Conservation (phyloP, 352 stramenopile species). For the Bremia lactucae region DNA sequence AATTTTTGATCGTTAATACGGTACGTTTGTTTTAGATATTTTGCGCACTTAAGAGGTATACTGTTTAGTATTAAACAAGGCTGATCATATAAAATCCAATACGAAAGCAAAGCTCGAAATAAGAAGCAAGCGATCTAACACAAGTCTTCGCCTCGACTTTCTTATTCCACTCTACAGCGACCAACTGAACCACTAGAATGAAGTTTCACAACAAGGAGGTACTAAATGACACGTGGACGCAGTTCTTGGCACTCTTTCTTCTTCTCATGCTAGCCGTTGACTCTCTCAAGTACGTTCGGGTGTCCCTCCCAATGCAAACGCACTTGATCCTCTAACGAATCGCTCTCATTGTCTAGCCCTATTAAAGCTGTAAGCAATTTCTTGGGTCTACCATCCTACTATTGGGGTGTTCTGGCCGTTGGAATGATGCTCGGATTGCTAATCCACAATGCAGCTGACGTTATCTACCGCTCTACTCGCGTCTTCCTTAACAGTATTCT, state of each 20-base stretch:
- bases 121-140: too few relatives aligned
- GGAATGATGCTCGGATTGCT: slow-evolving; percentile 56
- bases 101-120: too few relatives aligned
- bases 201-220: slow-evolving; percentile 70
- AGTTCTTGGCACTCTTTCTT: slow-evolving; percentile 65
- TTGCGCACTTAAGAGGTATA: too few relatives aligned
- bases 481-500: slow-evolving; percentile 97
- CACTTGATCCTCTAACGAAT: not conserved
- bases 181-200: slow-evolving; percentile 15
- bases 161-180: not conserved
- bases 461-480: slow-evolving; percentile 66
- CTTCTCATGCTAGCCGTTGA: slow-evolving; percentile 76
- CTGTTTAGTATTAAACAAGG: too few relatives aligned
- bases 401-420: slow-evolving; percentile 53
- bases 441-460: slow-evolving; percentile 67
- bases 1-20: too few relatives aligned
- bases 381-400: slow-evolving; percentile 52
- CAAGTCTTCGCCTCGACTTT: not conserved
- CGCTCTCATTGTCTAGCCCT: slow-evolving; percentile 25
- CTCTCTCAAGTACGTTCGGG: slow-evolving; percentile 70
- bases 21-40: too few relatives aligned
- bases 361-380: slow-evolving; percentile 77
- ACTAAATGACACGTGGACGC: slow-evolving; percentile 74
- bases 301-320: not conserved
- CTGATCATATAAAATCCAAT: too few relatives aligned